A percentile compares a stretch with the other conserved stretches of the same genome.
Evolutionary conservation across 306 rosid species (phyloP).

Genomic region (Oxytropis ochrocephala): DNA sequence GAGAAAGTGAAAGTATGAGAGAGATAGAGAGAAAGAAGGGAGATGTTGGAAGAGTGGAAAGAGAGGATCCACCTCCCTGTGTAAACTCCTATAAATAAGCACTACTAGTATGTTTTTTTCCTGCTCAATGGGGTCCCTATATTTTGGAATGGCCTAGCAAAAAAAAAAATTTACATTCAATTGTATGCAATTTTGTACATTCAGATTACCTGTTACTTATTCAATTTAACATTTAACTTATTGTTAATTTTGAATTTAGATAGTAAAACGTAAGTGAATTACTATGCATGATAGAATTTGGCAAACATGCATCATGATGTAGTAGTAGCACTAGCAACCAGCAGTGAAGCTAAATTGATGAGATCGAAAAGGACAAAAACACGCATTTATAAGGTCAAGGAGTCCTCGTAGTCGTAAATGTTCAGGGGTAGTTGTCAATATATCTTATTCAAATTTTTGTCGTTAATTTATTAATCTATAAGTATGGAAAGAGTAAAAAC

Average conservation of each 20-base stretch:
- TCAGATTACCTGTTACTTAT: background rate
- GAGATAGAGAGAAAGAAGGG: too few species aligned
- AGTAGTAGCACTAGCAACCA: background rate
- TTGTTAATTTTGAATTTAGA: background rate
- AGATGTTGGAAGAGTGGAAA: too few species aligned
- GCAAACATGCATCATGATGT: too few species aligned
- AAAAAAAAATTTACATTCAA: background rate
- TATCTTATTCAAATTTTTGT: conserved; percentile 1
- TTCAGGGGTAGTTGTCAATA: background rate
- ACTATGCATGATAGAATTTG: too few species aligned
- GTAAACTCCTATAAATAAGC: too few species aligned
- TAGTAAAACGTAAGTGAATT: background rate
- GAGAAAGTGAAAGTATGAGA: too few species aligned
- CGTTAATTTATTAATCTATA: background rate
- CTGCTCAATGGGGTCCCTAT: too few species aligned
- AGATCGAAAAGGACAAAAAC: conserved; percentile 20
- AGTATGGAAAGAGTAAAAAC: background rate
- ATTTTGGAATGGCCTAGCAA: background rate
- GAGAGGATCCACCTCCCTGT: too few species aligned
- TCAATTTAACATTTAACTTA: background rate
- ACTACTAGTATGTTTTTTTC: too few species aligned
- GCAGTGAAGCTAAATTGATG: background rate
- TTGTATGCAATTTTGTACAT: background rate
- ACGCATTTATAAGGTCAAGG: background rate
- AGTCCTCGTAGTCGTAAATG: background rate